Percentiles rank a stretch among this genome's conserved stretches.
phyloP scores from a whole-genome alignment of 805 yeast genomes.

The Wickerhamiella qilinensis region DNA sequence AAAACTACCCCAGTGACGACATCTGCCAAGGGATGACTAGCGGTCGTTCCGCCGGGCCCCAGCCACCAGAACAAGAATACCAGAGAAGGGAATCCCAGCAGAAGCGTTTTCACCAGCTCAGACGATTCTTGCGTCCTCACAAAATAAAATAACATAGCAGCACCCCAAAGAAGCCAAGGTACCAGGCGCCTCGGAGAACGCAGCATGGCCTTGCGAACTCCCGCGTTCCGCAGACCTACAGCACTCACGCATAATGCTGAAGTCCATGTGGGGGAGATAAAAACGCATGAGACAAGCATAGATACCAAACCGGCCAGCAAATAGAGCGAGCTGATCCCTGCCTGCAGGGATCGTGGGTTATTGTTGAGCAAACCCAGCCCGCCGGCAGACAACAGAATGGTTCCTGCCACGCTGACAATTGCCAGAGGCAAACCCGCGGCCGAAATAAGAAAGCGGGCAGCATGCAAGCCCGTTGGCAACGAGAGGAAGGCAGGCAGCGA shows the following conservation, averaged over 20 bases:
- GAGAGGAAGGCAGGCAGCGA: constrained; percentile 20
- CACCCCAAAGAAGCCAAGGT: not conserved
- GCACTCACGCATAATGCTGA: not conserved
- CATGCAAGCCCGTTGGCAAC: constrained; percentile 18
- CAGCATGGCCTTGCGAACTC: not conserved
- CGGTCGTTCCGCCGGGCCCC: constrained; percentile 2
- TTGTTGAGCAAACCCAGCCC: not conserved
- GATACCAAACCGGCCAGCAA: not conserved
- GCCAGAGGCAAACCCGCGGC: constrained; percentile 8
- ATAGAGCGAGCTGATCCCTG: not conserved
- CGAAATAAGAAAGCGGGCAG: constrained; percentile 11
- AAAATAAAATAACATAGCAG: not conserved
- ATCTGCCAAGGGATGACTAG: constrained; percentile 14
- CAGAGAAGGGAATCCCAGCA: constrained; percentile 3
- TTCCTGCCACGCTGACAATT: constrained; percentile 12
- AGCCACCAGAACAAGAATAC: constrained; percentile 7
- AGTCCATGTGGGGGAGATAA: not conserved
- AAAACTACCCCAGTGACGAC: constrained; percentile 18
- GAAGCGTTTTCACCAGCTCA: not conserved
- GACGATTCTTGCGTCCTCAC: not conserved
- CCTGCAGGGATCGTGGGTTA: not conserved
- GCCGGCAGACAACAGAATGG: constrained; percentile 3
- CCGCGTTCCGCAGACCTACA: not conserved
- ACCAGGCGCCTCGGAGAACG: not conserved
- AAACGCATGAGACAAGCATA: not conserved